Conservation (phyloP, 805 yeast genomes). For the Metschnikowia borealis region DNA sequence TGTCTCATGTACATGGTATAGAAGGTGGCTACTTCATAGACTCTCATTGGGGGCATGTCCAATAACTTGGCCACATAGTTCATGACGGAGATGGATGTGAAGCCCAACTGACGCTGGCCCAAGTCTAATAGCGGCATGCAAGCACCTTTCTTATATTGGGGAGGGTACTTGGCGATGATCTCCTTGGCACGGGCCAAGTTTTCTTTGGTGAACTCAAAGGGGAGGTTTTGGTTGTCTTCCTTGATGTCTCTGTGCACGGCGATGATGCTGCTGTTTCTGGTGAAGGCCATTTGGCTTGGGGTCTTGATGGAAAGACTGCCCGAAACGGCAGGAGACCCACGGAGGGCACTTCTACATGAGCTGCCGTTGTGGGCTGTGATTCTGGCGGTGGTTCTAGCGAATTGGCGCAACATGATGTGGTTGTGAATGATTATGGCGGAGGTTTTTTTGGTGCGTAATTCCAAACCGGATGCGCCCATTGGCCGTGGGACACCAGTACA, state of each 20-base stretch:
- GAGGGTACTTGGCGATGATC: slow-evolving; percentile 75
- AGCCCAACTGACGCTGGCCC: slow-evolving; percentile 85
- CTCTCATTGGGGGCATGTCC: slow-evolving; percentile 93
- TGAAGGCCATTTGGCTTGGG: slow-evolving; percentile 13
- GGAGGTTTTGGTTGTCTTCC: slow-evolving; percentile 60
- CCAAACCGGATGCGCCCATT: slow-evolving; percentile 16
- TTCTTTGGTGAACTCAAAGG: slow-evolving; percentile 68
- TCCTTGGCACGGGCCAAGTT: slow-evolving; percentile 66
- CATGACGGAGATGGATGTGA: slow-evolving; percentile 83
- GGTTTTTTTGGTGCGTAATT: slow-evolving; percentile 13
- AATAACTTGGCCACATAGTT: slow-evolving; percentile 80
- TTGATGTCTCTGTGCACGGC: slow-evolving; percentile 72
- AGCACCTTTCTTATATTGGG: slow-evolving; percentile 83
- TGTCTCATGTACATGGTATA: slow-evolving; percentile 86
- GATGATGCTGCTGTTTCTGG: slow-evolving; percentile 37
- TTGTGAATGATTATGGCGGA: not conserved
- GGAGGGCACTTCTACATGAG: not conserved
- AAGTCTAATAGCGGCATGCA: slow-evolving; percentile 82
- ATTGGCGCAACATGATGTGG: slow-evolving; percentile 20
- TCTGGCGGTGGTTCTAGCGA: slow-evolving; percentile 13
- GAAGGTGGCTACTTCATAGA: slow-evolving; percentile 87
- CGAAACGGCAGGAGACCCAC: not conserved
- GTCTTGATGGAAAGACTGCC: slow-evolving; percentile 6
- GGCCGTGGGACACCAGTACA: slow-evolving; percentile 16
- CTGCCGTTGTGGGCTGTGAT: not conserved